These are phyloP conservation scores for Flammula alnicola DNA, from an alignment of 1,284 basidiomycete species.

Conservation along the genomic window DNA sequence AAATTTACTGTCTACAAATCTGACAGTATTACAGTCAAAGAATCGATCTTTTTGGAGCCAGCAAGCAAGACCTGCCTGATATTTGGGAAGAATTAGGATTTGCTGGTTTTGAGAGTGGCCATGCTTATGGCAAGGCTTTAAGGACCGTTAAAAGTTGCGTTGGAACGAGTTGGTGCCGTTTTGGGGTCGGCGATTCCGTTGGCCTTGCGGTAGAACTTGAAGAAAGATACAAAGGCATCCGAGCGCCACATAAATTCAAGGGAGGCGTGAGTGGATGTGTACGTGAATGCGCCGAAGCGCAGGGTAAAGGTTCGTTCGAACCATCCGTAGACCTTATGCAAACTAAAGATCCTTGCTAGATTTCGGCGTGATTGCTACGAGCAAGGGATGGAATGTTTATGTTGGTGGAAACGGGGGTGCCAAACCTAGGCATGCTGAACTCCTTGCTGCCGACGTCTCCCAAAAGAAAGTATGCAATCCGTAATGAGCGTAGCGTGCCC, in stretches of 20 bases:
- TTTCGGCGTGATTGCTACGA: conserved; percentile 80
- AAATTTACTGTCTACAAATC: neutral
- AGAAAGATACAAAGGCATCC: conserved; percentile 74
- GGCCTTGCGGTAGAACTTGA: conserved; percentile 76
- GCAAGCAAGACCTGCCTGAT: conserved; percentile 74
- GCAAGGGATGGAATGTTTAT: conserved; percentile 82
- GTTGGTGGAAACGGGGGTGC: conserved; percentile 79
- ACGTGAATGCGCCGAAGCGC: conserved; percentile 79
- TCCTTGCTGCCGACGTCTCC: conserved; percentile 52
- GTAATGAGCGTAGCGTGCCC: neutral
- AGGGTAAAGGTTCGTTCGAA: conserved; percentile 42
- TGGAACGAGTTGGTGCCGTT: conserved; percentile 67
- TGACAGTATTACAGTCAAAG: conserved; percentile 52
- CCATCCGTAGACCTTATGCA: no score
- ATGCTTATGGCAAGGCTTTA: conserved; percentile 69
- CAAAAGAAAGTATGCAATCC: conserved; percentile 53
- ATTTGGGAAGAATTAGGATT: conserved; percentile 75
- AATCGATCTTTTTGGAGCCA: conserved; percentile 77
- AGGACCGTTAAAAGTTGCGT: conserved; percentile 49
- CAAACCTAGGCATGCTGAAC: conserved; percentile 52
- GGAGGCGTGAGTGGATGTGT: conserved; percentile 81
- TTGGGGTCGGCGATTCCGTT: conserved; percentile 78
- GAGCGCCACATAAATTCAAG: conserved; percentile 79
- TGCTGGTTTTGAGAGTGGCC: conserved; percentile 78
- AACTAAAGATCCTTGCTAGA: no score